phyloP scores from a whole-genome alignment of 164 flowering plant species.

The grape (Vitis vinifera) region ASM3070453v1 NC_081805.1:2750501-2751000 shows the following conservation, averaged over 20 bases:
- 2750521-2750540: too few relatives aligned
- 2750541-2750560: too few relatives aligned
- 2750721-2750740: slow-evolving; percentile 46
- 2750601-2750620: too few relatives aligned
- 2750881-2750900: slow-evolving; percentile 50
- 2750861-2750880: slow-evolving; percentile 28
- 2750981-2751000: slow-evolving; percentile 54
- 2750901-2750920: slow-evolving; percentile 44
- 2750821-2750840: slow-evolving; percentile 37
- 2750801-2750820: slow-evolving; percentile 32
- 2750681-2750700: slow-evolving; percentile 39
- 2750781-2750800: slow-evolving; percentile 46
- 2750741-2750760: slow-evolving; percentile 43
- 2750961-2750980: slow-evolving; percentile 43
- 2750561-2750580: too few relatives aligned
- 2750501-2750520: too few relatives aligned
- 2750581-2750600: too few relatives aligned
- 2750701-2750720: slow-evolving; percentile 51
- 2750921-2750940: slow-evolving; percentile 37
- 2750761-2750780: slow-evolving; percentile 56
- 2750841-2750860: slow-evolving; percentile 44
- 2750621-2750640: not conserved
- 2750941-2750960: slow-evolving; percentile 44
- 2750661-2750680: slow-evolving; percentile 44
- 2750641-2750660: slow-evolving; percentile 36